phyloP scores from a whole-genome alignment of 805 yeast species.

The Teunomyces kruisii region DNA sequence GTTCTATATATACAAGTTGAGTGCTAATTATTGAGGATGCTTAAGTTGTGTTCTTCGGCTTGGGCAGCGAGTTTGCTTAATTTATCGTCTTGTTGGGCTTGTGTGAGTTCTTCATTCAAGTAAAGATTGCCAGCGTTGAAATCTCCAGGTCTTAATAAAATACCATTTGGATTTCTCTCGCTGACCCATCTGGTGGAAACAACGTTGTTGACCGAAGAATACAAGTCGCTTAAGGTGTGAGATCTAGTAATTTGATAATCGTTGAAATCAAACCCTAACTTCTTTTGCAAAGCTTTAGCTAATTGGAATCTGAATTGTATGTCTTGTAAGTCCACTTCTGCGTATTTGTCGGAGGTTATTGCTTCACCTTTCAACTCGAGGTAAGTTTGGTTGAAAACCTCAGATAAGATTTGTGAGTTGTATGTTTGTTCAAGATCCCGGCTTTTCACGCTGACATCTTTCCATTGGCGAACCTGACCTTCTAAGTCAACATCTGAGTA shows the following conservation, averaged over 20 bases:
- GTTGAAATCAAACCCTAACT: constrained; percentile 52
- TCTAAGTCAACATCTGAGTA: constrained; percentile 31
- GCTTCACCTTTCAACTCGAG: constrained; percentile 16
- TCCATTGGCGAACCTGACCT: constrained; percentile 37
- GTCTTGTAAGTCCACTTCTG: constrained; percentile 32
- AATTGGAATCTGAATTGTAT: constrained; percentile 49
- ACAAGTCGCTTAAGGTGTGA: constrained; percentile 39
- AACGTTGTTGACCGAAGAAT: constrained; percentile 35
- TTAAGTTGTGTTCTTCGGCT: constrained; percentile 31
- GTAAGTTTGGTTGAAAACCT: constrained; percentile 27
- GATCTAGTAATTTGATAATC: constrained; percentile 49
- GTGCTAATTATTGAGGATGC: constrained; percentile 4
- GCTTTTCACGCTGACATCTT: constrained; percentile 20
- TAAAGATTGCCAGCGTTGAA: constrained; percentile 56
- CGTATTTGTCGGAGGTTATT: constrained; percentile 13
- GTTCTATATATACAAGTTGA: constrained; percentile 8
- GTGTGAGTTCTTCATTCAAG: constrained; percentile 51
- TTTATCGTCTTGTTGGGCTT: constrained; percentile 43
- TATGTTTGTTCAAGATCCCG: constrained; percentile 30
- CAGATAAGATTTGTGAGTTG: constrained; percentile 21
- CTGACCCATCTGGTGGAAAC: constrained; percentile 46
- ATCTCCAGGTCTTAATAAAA: constrained; percentile 55
- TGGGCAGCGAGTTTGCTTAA: constrained; percentile 47
- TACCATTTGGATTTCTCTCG: constrained; percentile 75
- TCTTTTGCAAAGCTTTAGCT: constrained; percentile 47